phyloP scores from a whole-genome alignment of 2,329 filamentous ascomycete genomes.

The Paracoccidioides brasiliensis region DNA sequence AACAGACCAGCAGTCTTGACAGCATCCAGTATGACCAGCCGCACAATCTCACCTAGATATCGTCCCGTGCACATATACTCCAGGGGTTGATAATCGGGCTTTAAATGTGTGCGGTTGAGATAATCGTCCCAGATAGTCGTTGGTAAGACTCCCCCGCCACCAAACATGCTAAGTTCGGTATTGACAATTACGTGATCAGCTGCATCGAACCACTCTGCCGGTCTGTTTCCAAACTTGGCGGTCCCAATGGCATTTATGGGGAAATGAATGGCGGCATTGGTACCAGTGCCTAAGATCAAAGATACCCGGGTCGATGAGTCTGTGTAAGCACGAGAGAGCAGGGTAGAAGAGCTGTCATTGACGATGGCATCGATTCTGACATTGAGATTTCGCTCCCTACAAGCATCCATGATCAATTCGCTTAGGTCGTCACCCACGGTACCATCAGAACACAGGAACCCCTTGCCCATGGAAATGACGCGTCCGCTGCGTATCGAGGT shows the following conservation, averaged over 20 bases:
- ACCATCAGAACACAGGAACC: conserved; percentile 47
- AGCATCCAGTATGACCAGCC: conserved; percentile 48
- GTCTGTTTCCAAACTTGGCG: conserved; percentile 44
- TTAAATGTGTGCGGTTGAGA: conserved; percentile 43
- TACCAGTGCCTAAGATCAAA: conserved; percentile 51
- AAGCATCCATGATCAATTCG: conserved; percentile 46
- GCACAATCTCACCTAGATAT: conserved; percentile 51
- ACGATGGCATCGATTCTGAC: conserved; percentile 50
- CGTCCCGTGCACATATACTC: conserved; percentile 52
- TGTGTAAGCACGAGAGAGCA: conserved; percentile 49
- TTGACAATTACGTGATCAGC: conserved; percentile 52
- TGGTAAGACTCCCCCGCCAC: conserved; percentile 42
- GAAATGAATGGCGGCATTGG: conserved; percentile 51
- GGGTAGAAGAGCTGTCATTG: conserved; percentile 49
- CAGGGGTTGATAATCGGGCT: conserved; percentile 51
- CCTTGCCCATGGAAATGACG: conserved; percentile 52
- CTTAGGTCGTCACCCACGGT: conserved; percentile 47
- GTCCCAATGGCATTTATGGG: conserved; percentile 41
- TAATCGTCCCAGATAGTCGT: conserved; percentile 49
- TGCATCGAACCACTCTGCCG: conserved; percentile 41
- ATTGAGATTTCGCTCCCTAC: conserved; percentile 40
- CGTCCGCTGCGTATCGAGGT: conserved; percentile 46
- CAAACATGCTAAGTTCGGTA: conserved; percentile 55
- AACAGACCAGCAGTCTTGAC: conserved; percentile 44
- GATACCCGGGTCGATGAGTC: conserved; percentile 49